Conservation (phyloP, 2,329 filamentous ascomycete species). For the Teratosphaeria destructans region DNA sequence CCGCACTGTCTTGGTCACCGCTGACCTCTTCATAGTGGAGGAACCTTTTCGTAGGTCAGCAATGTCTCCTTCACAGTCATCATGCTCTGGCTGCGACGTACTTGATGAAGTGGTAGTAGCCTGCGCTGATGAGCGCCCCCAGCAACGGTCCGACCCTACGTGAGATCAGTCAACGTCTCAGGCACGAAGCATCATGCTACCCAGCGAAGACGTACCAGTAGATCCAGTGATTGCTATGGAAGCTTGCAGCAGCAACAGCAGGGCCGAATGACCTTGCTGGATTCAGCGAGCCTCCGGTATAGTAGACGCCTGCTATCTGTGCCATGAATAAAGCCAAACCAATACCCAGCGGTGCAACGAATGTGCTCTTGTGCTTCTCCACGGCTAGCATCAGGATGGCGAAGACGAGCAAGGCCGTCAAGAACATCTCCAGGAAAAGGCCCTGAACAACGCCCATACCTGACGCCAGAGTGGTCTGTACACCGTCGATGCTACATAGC, state of each 20-base stretch:
- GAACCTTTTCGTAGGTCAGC: slow-evolving; percentile 1
- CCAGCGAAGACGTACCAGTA: neutral
- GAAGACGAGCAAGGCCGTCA: slow-evolving; percentile 21
- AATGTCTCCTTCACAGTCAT: neutral
- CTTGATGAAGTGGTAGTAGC: slow-evolving; percentile 16
- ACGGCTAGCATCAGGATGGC: slow-evolving; percentile 27
- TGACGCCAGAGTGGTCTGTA: slow-evolving; percentile 20
- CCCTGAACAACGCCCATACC: slow-evolving; percentile 21
- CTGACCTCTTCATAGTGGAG: slow-evolving; percentile 21
- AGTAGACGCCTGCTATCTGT: slow-evolving; percentile 12
- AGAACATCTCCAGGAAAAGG: slow-evolving; percentile 24
- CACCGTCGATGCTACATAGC: slow-evolving; percentile 11
- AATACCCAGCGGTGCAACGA: slow-evolving; percentile 59
- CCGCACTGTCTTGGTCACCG: slow-evolving; percentile 17
- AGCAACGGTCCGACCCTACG: slow-evolving; percentile 17
- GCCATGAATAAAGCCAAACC: slow-evolving; percentile 58
- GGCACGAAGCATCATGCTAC: neutral
- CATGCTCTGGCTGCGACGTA: neutral
- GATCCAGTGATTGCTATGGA: slow-evolving; percentile 24
- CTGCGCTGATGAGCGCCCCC: slow-evolving; percentile 12
- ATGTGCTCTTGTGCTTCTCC: slow-evolving; percentile 26
- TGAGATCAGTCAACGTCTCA: neutral
- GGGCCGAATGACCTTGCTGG: slow-evolving; percentile 26
- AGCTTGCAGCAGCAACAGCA: slow-evolving; percentile 18
- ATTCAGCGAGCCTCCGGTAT: slow-evolving; percentile 25